These are phyloP conservation scores for Ceratocystis cubensis DNA, from an alignment of 2,329 filamentous ascomycete genomes.

Conservation along the genomic window DNA sequence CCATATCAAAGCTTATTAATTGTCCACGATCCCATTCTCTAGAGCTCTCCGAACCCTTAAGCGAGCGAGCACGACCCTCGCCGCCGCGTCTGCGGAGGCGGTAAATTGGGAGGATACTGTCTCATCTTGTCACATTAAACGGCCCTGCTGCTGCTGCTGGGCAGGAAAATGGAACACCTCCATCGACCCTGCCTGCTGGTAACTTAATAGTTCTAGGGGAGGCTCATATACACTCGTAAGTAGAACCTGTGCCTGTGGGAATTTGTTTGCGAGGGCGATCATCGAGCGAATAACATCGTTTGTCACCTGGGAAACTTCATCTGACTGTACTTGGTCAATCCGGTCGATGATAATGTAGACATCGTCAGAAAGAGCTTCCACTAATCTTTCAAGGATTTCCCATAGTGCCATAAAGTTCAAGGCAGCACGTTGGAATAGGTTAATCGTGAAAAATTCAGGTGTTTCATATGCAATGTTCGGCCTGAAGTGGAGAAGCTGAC, in stretches of 20 bases:
- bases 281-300: constrained; percentile 13
- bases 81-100: too few relatives aligned
- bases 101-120: too few relatives aligned
- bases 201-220: constrained; percentile 11
- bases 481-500: constrained; percentile 15
- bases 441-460: constrained; percentile 16
- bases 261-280: constrained; percentile 4
- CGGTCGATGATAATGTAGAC: constrained; percentile 20
- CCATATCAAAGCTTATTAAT: too few relatives aligned
- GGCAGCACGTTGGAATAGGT: constrained; percentile 11
- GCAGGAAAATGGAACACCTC: constrained; percentile 13
- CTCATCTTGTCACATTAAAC: constrained; percentile 6
- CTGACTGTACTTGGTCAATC: constrained; percentile 16
- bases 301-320: constrained; percentile 14
- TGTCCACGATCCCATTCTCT: too few relatives aligned
- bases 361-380: constrained; percentile 15
- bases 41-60: too few relatives aligned
- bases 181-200: constrained; percentile 6
- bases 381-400: constrained; percentile 17
- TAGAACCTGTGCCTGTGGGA: constrained; percentile 12
- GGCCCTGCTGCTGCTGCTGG: background rate
- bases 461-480: constrained; percentile 17
- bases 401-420: constrained; percentile 11
- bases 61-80: too few relatives aligned
- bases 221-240: constrained; percentile 21